These are phyloP conservation scores for Lipomyces sp. DNA, from an alignment of 805 yeast species.

Conservation along the genomic window DNA sequence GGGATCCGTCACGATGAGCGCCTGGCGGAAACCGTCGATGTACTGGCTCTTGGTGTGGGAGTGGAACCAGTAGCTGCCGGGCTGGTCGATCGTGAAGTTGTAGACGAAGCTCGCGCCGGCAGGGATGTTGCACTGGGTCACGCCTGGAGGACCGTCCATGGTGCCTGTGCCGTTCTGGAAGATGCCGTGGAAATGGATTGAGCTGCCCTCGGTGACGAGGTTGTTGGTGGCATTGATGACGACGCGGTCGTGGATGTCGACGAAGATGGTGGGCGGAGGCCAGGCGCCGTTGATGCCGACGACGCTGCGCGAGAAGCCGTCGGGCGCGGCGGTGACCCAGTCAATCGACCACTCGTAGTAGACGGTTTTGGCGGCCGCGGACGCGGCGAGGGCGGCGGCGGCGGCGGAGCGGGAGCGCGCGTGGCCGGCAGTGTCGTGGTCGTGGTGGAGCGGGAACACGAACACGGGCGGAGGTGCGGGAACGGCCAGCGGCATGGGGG, in stretches of 20 bases:
- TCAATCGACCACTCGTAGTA: slow-evolving; percentile 42
- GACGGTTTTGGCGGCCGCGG: slow-evolving; percentile 32
- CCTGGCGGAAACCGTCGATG: slow-evolving; percentile 71
- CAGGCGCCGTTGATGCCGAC: slow-evolving; percentile 64
- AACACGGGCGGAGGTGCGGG: too few species aligned
- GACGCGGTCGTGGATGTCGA: slow-evolving; percentile 75
- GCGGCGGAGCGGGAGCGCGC: too few species aligned
- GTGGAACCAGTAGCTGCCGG: slow-evolving; percentile 96
- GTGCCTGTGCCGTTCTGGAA: slow-evolving; percentile 70
- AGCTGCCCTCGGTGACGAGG: slow-evolving; percentile 57
- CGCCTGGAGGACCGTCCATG: slow-evolving; percentile 89
- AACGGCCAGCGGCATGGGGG: too few species aligned
- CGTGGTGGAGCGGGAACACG: too few species aligned
- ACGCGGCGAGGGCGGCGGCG: slow-evolving; percentile 18
- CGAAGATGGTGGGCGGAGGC: slow-evolving; percentile 81
- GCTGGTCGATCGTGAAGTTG: slow-evolving; percentile 86
- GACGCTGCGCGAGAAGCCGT: slow-evolving; percentile 51
- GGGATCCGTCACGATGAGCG: slow-evolving; percentile 68
- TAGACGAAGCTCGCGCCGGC: slow-evolving; percentile 71
- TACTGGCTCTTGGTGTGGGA: slow-evolving; percentile 88
- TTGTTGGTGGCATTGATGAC: slow-evolving; percentile 73
- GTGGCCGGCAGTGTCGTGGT: too few species aligned
- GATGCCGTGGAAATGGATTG: slow-evolving; percentile 92
- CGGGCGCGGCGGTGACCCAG: slow-evolving; percentile 51
- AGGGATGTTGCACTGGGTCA: slow-evolving; percentile 90